A percentile compares a stretch with the other conserved stretches of the same genome.
These are phyloP conservation scores for Gymnopus androsaceus DNA, from an alignment of 1,284 basidiomycete species.

Conservation along the genomic window DNA sequence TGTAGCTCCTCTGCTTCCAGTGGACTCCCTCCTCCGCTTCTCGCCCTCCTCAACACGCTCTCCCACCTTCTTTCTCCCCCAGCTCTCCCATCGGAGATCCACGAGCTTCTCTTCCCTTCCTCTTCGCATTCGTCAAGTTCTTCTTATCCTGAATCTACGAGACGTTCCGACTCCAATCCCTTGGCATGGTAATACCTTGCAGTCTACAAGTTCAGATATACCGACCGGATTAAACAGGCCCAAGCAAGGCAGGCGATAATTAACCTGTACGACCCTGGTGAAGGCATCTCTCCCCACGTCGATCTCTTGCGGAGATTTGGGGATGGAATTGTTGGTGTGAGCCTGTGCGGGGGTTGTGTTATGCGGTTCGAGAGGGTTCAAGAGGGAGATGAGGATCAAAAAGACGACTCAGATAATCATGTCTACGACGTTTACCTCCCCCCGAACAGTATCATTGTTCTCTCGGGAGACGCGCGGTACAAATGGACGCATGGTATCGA, in stretches of 20 bases:
- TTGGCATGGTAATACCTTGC: too few species aligned
- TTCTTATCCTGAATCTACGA: background rate
- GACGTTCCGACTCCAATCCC: background rate
- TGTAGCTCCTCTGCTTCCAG: constrained; percentile 26
- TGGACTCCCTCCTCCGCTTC: constrained; percentile 57
- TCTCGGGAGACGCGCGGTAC: constrained; percentile 75
- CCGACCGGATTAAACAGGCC: constrained; percentile 29
- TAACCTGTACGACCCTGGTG: constrained; percentile 77
- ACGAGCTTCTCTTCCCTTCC: constrained; percentile 26
- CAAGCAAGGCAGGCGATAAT: constrained; percentile 75
- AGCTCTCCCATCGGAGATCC: constrained; percentile 46
- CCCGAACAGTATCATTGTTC: constrained; percentile 65
- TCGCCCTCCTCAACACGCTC: constrained; percentile 53
- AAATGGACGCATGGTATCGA: constrained; percentile 68
- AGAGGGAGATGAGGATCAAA: constrained; percentile 7
- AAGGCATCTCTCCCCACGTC: constrained; percentile 79
- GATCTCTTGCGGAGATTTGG: constrained; percentile 76
- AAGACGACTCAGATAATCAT: constrained; percentile 23
- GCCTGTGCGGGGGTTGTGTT: constrained; percentile 68
- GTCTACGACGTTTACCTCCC: constrained; percentile 69
- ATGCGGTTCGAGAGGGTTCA: constrained; percentile 61
- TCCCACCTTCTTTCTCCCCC: constrained; percentile 49
- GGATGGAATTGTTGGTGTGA: constrained; percentile 81
- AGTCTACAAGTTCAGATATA: constrained; percentile 48
- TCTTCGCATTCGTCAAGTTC: background rate